Evolutionary conservation across 129 eudicot species (phyloP).

Genomic region (Scalesia atractyloides): DNA sequence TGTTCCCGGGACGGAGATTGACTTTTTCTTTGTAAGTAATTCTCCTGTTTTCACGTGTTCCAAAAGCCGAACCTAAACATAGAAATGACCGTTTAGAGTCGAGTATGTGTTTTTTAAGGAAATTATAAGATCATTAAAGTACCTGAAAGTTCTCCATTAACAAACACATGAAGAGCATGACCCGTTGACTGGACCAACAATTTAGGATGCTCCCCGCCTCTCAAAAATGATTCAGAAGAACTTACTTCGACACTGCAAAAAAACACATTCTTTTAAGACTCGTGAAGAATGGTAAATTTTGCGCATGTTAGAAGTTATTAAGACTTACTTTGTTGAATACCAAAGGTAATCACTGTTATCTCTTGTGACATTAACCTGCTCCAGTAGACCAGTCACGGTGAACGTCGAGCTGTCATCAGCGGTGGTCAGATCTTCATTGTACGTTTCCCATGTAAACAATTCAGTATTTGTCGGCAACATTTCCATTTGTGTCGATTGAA

Average conservation of each 20-base stretch:
- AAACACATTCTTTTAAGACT: constrained; percentile 8
- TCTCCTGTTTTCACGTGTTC: constrained; percentile 73
- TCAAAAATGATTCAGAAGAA: constrained; percentile 76
- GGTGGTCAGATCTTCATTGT: constrained; percentile 46
- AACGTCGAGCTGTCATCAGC: constrained; percentile 53
- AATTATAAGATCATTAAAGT: not conserved
- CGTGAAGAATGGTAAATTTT: not conserved
- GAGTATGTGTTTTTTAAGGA: not conserved
- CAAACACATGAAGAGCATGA: constrained; percentile 85
- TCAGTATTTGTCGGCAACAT: constrained; percentile 47
- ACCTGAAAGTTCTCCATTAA: constrained; percentile 88
- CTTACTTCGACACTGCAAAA: constrained; percentile 63
- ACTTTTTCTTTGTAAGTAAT: constrained; percentile 54
- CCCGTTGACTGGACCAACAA: constrained; percentile 77
- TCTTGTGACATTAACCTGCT: constrained; percentile 63
- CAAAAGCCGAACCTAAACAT: constrained; percentile 72
- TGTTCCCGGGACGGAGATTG: constrained; percentile 71
- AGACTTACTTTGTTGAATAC: constrained; percentile 55
- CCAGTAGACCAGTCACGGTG: constrained; percentile 48
- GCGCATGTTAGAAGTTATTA: not conserved
- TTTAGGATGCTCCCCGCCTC: constrained; percentile 65
- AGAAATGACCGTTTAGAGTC: not conserved
- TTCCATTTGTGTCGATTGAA: constrained; percentile 55
- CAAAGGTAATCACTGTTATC: constrained; percentile 58
- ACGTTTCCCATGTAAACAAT: constrained; percentile 56